Percentiles rank a stretch among this genome's conserved stretches.
Evolutionary conservation across 768 basidiomycete genomes (phyloP).

Genomic region (Panaeolus cyanescens): DNA sequence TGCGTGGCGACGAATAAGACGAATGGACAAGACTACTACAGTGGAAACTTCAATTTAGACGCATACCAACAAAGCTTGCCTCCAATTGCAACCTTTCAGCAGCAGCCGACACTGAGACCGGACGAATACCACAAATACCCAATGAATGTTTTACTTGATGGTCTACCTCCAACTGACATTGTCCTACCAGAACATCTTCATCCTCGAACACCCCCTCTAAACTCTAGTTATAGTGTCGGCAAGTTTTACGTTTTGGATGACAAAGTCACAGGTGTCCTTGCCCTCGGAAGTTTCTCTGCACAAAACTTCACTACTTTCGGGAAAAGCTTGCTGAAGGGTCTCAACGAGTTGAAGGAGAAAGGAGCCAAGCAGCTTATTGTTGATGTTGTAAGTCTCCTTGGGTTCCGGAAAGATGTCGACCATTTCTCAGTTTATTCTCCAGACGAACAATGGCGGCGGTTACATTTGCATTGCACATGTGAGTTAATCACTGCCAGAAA

Average conservation of each 20-base stretch:
- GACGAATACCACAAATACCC: constrained; percentile 35
- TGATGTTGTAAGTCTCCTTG: constrained; percentile 36
- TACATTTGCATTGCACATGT: constrained; percentile 65
- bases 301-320: constrained; percentile 42
- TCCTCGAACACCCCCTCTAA: constrained; percentile 39
- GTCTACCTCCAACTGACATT: constrained; percentile 44
- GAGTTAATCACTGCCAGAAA: constrained; percentile 19
- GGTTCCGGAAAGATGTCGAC: neutral
- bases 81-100: constrained; percentile 39
- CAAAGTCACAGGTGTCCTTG: constrained; percentile 55
- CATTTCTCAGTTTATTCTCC: neutral
- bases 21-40: constrained; percentile 47
- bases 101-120: constrained; percentile 35
- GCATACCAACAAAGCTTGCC: constrained; percentile 13
- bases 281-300: constrained; percentile 59
- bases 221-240: constrained; percentile 49
- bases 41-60: constrained; percentile 1
- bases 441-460: constrained; percentile 52
- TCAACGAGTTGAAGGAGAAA: constrained; percentile 43
- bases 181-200: constrained; percentile 39
- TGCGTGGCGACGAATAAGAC: constrained; percentile 49
- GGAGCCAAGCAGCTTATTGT: constrained; percentile 60
- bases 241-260: constrained; percentile 57
- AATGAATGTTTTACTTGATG: constrained; percentile 52
- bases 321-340: constrained; percentile 43